Evolutionary conservation across 2,329 filamentous ascomycete genomes (phyloP).

Genomic region (Chaetomiaceae sp.): DNA sequence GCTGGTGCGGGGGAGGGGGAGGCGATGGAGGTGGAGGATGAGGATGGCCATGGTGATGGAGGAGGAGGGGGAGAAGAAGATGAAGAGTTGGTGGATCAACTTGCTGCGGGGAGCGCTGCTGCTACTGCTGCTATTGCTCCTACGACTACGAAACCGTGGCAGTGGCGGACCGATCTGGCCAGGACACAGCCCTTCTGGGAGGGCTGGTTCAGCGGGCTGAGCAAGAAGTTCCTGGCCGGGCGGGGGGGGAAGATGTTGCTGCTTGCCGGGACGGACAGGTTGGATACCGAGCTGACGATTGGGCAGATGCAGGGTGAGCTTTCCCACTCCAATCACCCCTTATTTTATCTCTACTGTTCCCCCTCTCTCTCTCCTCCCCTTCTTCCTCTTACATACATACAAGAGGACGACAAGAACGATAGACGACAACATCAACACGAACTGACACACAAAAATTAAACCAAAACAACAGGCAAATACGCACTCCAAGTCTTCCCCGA

Average conservation of each 20-base stretch:
- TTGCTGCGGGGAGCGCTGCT: neutral
- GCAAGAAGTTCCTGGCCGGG: constrained; percentile 77
- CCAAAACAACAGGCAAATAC: constrained; percentile 68
- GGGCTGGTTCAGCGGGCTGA: constrained; percentile 85
- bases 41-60: neutral
- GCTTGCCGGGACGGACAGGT: constrained; percentile 80
- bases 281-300: constrained; percentile 90
- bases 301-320: constrained; percentile 87
- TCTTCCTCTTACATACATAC: too few relatives aligned
- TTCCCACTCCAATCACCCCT: constrained; percentile 1
- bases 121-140: neutral
- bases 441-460: too few relatives aligned
- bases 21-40: neutral
- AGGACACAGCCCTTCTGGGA: constrained; percentile 90
- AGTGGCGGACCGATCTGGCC: constrained; percentile 80
- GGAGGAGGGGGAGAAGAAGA: constrained; percentile 11
- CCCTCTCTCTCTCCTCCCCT: neutral
- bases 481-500: constrained; percentile 91
- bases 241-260: constrained; percentile 79
- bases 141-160: constrained; percentile 47
- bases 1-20: neutral
- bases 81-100: too few relatives aligned
- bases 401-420: too few relatives aligned
- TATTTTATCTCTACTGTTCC: neutral
- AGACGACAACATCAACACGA: too few relatives aligned